These are phyloP conservation scores for Carex myosuroides DNA, from an alignment of 176 grass and related monocot species.

Conservation along the genomic window DNA sequence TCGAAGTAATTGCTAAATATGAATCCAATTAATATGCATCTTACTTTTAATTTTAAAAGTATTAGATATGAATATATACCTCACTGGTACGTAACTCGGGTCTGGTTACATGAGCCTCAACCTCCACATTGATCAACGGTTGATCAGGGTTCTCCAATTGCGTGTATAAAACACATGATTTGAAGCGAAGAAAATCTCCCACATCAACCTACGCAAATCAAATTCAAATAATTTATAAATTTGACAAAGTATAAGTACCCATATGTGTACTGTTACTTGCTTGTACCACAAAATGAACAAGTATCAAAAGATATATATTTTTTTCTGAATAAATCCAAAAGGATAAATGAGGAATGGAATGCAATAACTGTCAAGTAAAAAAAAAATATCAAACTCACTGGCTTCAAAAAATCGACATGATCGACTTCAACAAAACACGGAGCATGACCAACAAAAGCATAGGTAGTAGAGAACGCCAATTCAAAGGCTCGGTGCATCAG, in stretches of 20 bases:
- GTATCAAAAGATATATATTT: not conserved
- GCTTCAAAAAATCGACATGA: slow-evolving; percentile 93
- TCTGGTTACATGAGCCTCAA: slow-evolving; percentile 76
- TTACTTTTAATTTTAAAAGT: not conserved
- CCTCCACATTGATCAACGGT: slow-evolving; percentile 69
- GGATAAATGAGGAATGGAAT: not conserved
- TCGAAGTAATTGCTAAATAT: not conserved
- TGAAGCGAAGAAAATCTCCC: slow-evolving; percentile 77
- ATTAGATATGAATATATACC: slow-evolving; percentile 15
- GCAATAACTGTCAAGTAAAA: not conserved
- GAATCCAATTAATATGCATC: not conserved
- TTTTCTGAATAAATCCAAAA: not conserved
- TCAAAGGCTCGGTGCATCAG: slow-evolving; percentile 89
- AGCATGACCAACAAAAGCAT: slow-evolving; percentile 70
- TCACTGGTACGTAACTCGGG: slow-evolving; percentile 76
- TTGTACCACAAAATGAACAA: not conserved
- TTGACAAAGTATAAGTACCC: not conserved
- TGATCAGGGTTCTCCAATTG: slow-evolving; percentile 63
- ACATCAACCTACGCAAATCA: slow-evolving; percentile 55
- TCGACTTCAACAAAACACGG: slow-evolving; percentile 89
- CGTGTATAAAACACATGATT: slow-evolving; percentile 82
- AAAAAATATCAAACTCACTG: slow-evolving; percentile 38
- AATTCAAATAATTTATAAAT: not conserved
- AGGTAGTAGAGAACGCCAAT: slow-evolving; percentile 72
- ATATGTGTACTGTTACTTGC: not conserved